phyloP scores from a whole-genome alignment of 371 early-diverging fungal genomes.

The Zychaea mexicana region DNA sequence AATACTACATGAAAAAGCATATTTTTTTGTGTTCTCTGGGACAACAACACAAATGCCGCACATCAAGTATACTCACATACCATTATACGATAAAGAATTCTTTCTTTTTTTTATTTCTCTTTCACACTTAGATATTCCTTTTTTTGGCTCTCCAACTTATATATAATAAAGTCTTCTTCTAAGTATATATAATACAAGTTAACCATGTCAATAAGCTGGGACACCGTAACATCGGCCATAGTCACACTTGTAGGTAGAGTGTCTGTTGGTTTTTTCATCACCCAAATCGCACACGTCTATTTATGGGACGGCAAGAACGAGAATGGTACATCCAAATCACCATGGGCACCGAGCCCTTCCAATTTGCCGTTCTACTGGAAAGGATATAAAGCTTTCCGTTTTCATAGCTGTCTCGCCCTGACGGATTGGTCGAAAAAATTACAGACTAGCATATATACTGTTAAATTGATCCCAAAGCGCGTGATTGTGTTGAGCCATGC shows the following conservation, averaged over 20 bases:
- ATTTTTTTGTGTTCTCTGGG: not conserved
- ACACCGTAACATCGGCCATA: too few species aligned
- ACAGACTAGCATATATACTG: too few species aligned
- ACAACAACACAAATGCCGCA: too few species aligned
- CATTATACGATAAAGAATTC: too few species aligned
- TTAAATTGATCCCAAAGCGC: too few species aligned
- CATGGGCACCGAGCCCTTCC: slow-evolving; percentile 39
- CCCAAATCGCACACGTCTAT: slow-evolving; percentile 1
- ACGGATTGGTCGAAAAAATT: slow-evolving; percentile 35
- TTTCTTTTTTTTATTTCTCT: not conserved
- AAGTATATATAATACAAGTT: too few species aligned
- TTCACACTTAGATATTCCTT: not conserved
- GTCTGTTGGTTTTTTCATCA: slow-evolving; percentile 1
- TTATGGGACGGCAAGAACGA: slow-evolving; percentile 36
- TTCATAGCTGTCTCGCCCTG: slow-evolving; percentile 21
- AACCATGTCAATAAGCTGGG: too few species aligned
- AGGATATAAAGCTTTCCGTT: slow-evolving; percentile 21
- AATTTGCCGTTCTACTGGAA: slow-evolving; percentile 28
- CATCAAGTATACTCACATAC: too few species aligned
- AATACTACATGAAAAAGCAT: not conserved
- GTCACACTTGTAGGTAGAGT: not conserved
- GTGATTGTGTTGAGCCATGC: too few species aligned
- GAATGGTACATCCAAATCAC: slow-evolving; percentile 37
- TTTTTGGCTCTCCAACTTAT: too few species aligned
- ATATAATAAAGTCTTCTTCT: too few species aligned